phyloP scores from a whole-genome alignment of 108 stramenopile genomes.

The Skeletonema marinoi region DNA sequence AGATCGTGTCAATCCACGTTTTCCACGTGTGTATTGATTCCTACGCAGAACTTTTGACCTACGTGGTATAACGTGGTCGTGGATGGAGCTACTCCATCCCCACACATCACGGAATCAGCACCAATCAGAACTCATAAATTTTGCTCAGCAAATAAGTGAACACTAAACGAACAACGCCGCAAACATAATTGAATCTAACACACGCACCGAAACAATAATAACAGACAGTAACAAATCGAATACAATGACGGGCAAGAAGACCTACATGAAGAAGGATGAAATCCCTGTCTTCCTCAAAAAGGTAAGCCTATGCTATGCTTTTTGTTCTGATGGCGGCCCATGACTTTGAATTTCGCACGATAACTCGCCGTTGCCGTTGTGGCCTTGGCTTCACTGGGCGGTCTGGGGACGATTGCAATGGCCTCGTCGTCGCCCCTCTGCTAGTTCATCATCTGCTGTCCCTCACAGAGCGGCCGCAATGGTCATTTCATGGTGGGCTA shows the following conservation, averaged over 20 bases:
- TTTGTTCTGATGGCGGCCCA: not conserved
- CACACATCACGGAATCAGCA: not conserved
- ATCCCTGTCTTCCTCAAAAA: constrained; percentile 54
- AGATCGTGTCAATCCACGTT: not conserved
- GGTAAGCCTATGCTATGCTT: constrained; percentile 14
- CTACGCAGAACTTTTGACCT: not conserved
- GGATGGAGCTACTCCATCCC: too few species aligned
- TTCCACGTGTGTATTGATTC: not conserved
- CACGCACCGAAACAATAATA: not conserved
- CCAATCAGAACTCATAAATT: not conserved
- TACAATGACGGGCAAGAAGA: constrained; percentile 38
- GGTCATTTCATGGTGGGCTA: not conserved
- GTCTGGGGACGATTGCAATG: not conserved
- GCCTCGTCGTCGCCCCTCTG: not conserved
- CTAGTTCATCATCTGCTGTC: not conserved
- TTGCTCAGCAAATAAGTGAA: too few species aligned
- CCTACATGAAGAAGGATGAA: constrained; percentile 42
- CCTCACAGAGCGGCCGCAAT: not conserved
- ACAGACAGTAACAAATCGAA: not conserved
- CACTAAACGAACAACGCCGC: too few species aligned
- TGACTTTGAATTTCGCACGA: not conserved
- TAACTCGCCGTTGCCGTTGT: not conserved
- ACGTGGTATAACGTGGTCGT: too few species aligned
- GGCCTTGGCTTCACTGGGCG: not conserved
- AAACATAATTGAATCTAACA: too few species aligned